Conservation (phyloP, 345 rosid species). For the Citrus cavaleriei region DNA sequence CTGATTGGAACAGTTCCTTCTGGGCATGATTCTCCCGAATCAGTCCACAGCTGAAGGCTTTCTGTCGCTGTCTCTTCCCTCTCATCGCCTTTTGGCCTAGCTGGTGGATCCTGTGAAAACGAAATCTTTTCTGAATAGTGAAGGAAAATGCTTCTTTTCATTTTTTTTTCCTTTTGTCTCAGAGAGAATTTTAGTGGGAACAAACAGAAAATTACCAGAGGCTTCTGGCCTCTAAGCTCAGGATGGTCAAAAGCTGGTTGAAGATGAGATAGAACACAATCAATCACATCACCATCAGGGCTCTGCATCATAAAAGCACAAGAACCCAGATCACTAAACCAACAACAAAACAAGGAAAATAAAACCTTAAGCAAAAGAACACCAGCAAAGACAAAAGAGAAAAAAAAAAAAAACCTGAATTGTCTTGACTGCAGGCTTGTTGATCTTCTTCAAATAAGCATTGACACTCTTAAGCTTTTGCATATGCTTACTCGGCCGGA, state of each 20-base stretch:
- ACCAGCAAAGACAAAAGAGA: neutral
- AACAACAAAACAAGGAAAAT: neutral
- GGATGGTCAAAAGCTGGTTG: conserved; percentile 98
- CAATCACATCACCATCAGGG: conserved; percentile 93
- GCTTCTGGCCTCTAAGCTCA: conserved; percentile 64
- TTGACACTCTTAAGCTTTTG: conserved; percentile 48
- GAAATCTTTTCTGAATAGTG: conserved; percentile 4
- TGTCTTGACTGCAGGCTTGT: conserved; percentile 86
- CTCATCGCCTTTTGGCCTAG: conserved; percentile 49
- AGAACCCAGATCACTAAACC: conserved; percentile 6
- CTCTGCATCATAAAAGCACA: conserved; percentile 47
- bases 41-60: conserved; percentile 71
- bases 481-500: conserved; percentile 41
- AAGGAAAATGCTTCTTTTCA: neutral
- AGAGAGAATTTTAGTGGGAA: neutral
- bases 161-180: neutral
- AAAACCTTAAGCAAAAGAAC: neutral
- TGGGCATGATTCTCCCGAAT: conserved; percentile 80
- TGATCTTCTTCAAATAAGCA: conserved; percentile 62
- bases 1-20: conserved; percentile 85
- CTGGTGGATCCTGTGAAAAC: conserved; percentile 60
- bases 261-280: conserved; percentile 75
- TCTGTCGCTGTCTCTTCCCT: conserved; percentile 29
- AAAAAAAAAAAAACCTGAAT: conserved; percentile 47
- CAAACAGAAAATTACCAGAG: conserved; percentile 42